Conservation (phyloP, 805 yeast species). For the Wickerhamomyces strasburgensis region DNA sequence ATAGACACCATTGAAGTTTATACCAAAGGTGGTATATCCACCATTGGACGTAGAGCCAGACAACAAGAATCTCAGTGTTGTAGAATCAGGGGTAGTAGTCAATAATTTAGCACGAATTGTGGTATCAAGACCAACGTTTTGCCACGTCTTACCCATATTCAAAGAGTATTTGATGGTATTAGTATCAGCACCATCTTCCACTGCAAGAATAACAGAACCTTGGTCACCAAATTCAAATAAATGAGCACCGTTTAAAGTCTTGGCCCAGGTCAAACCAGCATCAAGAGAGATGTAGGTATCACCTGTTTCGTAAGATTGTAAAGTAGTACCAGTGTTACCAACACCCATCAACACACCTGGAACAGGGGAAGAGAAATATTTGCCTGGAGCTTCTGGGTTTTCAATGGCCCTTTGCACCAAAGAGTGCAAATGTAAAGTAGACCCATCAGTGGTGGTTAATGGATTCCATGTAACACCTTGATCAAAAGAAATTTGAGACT, state of each 20-base stretch:
- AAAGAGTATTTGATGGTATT: constrained; percentile 48
- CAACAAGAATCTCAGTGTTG: constrained; percentile 54
- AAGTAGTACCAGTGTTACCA: constrained; percentile 32
- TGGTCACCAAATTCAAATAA: constrained; percentile 65
- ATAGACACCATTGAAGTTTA: constrained; percentile 59
- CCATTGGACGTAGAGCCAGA: constrained; percentile 33
- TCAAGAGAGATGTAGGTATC: constrained; percentile 66
- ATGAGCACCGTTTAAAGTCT: constrained; percentile 48
- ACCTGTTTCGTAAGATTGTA: constrained; percentile 25
- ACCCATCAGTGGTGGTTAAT: constrained; percentile 23
- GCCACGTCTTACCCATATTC: constrained; percentile 74
- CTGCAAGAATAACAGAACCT: constrained; percentile 66
- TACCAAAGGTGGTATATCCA: constrained; percentile 23
- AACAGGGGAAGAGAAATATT: constrained; percentile 34
- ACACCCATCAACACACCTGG: constrained; percentile 43
- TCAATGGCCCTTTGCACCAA: constrained; percentile 26
- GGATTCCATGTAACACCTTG: constrained; percentile 34
- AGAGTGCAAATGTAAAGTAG: constrained; percentile 34
- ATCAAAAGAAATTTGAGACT: constrained; percentile 33
- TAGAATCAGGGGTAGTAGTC: constrained; percentile 64
- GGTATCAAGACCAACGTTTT: constrained; percentile 40
- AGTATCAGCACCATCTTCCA: constrained; percentile 37
- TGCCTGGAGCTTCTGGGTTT: constrained; percentile 22
- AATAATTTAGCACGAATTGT: constrained; percentile 38
- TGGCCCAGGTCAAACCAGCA: constrained; percentile 72